Evolutionary conservation across 2,329 filamentous ascomycete genomes (phyloP), one percentile per base, ranked within the genome.

Genomic region (Clonostachys rosea): DNA sequence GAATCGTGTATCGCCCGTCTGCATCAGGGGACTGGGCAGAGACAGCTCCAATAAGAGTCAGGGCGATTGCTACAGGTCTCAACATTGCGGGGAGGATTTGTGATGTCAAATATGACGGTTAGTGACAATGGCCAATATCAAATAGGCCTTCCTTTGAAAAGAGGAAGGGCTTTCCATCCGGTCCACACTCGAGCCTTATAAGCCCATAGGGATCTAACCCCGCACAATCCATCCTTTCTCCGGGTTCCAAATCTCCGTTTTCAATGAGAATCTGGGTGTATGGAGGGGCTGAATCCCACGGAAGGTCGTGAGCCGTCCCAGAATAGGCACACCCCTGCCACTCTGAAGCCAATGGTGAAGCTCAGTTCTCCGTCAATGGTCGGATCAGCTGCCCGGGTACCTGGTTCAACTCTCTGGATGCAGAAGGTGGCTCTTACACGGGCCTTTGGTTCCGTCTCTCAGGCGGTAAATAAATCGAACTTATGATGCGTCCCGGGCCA

Each of bases 1-100:
- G 58, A 46, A 68, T 66, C 33, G 64, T 67, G 52, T 66, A 68
- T 16, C 56, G 55, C 5, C 65, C 63, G 47, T 66, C 62, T 14
- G 56, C 50, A 12, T 50, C 63, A 2, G 63, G 63, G 16, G 52
- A 16, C 13, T 47, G 49, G 6, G 45, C 46, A 36, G 42, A 11
- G 11, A 24, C 36, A 5, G 36, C 44, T 5, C 36, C 44, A 13
- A 33, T 39, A 44, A 44, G 34, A 33, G 42, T 33, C 10, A 16
- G 34, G 42, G n/a, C 42, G 16, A 39, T 39, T 11, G 36, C 36
- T n/a, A n/a, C 14, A 39, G 36, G 17, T 10, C 9, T 30, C 5
- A 39, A 39, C 36, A 39, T 39, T 18, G 14, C 17, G 36, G n/a
- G n/a, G 14, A 5, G 36, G 7, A 39, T 8, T n/a, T n/a, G 17